Conservation (phyloP, 805 yeast genomes). For the Nakazawaea ishiwadae region DNA sequence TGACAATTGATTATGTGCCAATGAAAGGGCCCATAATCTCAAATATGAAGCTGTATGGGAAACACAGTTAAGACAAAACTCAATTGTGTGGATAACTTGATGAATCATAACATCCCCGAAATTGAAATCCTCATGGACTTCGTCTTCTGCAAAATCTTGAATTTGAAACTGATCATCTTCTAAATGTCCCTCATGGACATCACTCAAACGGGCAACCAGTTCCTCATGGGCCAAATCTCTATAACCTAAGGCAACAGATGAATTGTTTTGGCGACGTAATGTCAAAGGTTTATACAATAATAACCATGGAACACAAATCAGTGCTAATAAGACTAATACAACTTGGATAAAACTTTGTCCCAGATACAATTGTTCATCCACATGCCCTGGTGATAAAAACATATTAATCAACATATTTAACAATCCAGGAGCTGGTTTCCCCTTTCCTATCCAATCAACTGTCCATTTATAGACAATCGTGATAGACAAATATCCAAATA, state of each 20-base stretch:
- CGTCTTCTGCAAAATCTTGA: slow-evolving; percentile 50
- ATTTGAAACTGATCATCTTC: slow-evolving; percentile 24
- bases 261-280: slow-evolving; percentile 52
- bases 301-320: slow-evolving; percentile 90
- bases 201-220: slow-evolving; percentile 4
- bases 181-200: slow-evolving; percentile 21
- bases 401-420: slow-evolving; percentile 92
- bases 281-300: slow-evolving; percentile 79
- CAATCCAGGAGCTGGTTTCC: slow-evolving; percentile 83
- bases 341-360: slow-evolving; percentile 81
- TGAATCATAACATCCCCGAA: slow-evolving; percentile 96
- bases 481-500: slow-evolving; percentile 86
- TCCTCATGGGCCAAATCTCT: slow-evolving; percentile 32
- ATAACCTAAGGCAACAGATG: slow-evolving; percentile 43
- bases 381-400: slow-evolving; percentile 90
- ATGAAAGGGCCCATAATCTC: slow-evolving; percentile 94
- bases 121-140: slow-evolving; percentile 52
- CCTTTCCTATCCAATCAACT: slow-evolving; percentile 81
- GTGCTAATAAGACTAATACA: slow-evolving; percentile 66
- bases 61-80: slow-evolving; percentile 93
- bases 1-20: slow-evolving; percentile 95
- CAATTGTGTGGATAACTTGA: slow-evolving; percentile 96
- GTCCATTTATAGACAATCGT: slow-evolving; percentile 92
- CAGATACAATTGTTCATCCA: slow-evolving; percentile 73
- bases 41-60: slow-evolving; percentile 98